Percentiles rank a stretch among this genome's conserved stretches.
Evolutionary conservation across 176 grass and related monocot genomes (phyloP).

Genomic region (Cenchrus fungigraminus): DNA sequence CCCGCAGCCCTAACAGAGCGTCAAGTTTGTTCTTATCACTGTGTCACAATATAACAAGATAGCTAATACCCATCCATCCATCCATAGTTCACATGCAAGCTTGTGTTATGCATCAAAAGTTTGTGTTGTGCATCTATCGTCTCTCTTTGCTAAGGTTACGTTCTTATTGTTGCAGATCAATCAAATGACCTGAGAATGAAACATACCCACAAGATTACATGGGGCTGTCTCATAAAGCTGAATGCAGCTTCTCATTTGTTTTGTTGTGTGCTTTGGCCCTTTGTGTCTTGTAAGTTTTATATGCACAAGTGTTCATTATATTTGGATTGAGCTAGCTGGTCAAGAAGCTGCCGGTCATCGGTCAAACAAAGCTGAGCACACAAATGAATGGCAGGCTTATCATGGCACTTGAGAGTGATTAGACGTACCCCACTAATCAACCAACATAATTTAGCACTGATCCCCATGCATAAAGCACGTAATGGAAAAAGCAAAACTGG

Average conservation of each 20-base stretch:
- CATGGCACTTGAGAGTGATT: conserved; percentile 57
- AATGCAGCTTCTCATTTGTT: conserved; percentile 18
- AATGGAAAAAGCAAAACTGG: conserved; percentile 40
- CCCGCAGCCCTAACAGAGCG: conserved; percentile 22
- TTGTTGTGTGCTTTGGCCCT: conserved; percentile 42
- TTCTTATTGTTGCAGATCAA: background rate
- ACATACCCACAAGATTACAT: conserved; percentile 26
- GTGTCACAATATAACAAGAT: background rate
- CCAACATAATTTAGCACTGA: conserved; percentile 50
- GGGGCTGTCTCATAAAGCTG: conserved; percentile 49
- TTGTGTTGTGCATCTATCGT: background rate
- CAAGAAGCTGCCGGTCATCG: conserved; percentile 41
- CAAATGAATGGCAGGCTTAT: conserved; percentile 42
- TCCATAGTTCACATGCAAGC: background rate
- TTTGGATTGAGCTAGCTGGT: conserved; percentile 45
- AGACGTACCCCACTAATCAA: conserved; percentile 57
- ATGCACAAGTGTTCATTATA: background rate
- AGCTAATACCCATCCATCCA: background rate
- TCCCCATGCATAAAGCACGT: conserved; percentile 47
- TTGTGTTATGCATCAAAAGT: background rate
- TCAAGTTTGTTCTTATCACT: conserved; percentile 43
- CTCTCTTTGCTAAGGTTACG: background rate
- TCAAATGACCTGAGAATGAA: conserved; percentile 9
- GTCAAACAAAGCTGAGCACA: conserved; percentile 54
- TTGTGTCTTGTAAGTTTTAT: conserved; percentile 45